Conservation (phyloP, 2,329 filamentous ascomycete genomes). For the Neobulgaria alba region DNA sequence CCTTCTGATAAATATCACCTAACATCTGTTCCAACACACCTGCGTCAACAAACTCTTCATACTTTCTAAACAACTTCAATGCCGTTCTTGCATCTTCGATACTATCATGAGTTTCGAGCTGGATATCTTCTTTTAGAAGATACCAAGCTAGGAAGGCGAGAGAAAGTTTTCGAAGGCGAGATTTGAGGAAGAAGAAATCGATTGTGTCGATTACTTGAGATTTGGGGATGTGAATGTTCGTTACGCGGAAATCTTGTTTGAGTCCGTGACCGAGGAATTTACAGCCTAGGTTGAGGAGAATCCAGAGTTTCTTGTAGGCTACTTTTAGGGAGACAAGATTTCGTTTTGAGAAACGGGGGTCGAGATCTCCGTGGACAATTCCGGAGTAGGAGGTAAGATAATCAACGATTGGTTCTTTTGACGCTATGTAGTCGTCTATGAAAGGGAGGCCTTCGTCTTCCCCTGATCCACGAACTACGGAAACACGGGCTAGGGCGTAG, state of each 20-base stretch:
- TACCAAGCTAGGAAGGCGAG: slow-evolving; percentile 88
- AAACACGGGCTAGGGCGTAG: slow-evolving; percentile 86
- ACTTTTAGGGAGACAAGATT: slow-evolving; percentile 81
- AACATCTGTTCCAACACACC: slow-evolving; percentile 77
- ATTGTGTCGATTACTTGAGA: slow-evolving; percentile 90
- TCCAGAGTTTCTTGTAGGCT: slow-evolving; percentile 97
- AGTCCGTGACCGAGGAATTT: slow-evolving; percentile 90
- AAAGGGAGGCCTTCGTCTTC: slow-evolving; percentile 75
- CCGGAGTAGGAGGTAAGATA: slow-evolving; percentile 93
- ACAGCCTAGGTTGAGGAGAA: slow-evolving; percentile 88
- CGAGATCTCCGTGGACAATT: slow-evolving; percentile 77
- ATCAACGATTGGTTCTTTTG: slow-evolving; percentile 85
- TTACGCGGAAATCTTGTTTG: slow-evolving; percentile 92
- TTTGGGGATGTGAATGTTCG: slow-evolving; percentile 93
- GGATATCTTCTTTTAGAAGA: slow-evolving; percentile 87
- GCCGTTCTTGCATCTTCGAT: slow-evolving; percentile 94
- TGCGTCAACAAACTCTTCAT: slow-evolving; percentile 78
- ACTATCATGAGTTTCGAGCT: slow-evolving; percentile 84
- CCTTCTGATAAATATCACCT: slow-evolving; percentile 73
- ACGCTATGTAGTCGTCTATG: slow-evolving; percentile 94
- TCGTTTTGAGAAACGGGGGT: slow-evolving; percentile 68
- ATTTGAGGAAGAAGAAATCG: slow-evolving; percentile 77
- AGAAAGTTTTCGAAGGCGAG: slow-evolving; percentile 76
- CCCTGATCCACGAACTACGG: slow-evolving; percentile 75
- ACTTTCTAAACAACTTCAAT: slow-evolving; percentile 80